Evolutionary conservation across 1,284 basidiomycete genomes (phyloP).

Genomic region (Cryptococcus depauperatus): DNA sequence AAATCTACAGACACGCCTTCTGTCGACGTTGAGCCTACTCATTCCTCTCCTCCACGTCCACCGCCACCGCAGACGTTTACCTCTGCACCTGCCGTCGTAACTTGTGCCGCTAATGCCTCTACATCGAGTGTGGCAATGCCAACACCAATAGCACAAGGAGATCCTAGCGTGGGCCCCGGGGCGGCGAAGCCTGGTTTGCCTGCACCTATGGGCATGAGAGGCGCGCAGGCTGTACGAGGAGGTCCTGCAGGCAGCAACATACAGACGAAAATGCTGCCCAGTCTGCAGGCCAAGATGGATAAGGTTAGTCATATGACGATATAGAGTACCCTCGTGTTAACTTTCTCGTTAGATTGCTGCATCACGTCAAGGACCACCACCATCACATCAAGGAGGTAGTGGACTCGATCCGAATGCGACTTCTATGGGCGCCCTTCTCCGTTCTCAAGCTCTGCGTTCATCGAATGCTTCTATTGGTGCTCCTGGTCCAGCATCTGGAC

Average conservation of each 20-base stretch:
- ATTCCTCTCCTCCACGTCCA: constrained; percentile 8
- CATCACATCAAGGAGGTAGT: constrained; percentile 17
- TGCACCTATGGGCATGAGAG: constrained; percentile 30
- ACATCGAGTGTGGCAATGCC: constrained; percentile 4
- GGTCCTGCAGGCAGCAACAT: constrained; percentile 25
- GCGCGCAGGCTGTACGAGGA: constrained; percentile 18
- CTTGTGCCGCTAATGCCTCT: not conserved
- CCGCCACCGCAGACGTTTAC: constrained; percentile 8
- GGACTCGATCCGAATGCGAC: constrained; percentile 28
- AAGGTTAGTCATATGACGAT: constrained; percentile 38
- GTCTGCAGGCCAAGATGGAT: constrained; percentile 86
- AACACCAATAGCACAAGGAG: not conserved
- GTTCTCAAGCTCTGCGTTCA: constrained; percentile 31
- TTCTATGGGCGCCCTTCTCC: constrained; percentile 38
- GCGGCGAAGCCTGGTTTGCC: constrained; percentile 21
- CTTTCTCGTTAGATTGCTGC: constrained; percentile 19
- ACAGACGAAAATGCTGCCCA: constrained; percentile 58
- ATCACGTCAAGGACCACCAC: constrained; percentile 21
- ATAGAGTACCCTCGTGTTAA: not conserved
- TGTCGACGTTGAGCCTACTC: not conserved
- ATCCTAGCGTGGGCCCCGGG: constrained; percentile 7
- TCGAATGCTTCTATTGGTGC: constrained; percentile 4
- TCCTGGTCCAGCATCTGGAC: constrained; percentile 30
- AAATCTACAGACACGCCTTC: not conserved
- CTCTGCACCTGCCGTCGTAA: constrained; percentile 11